phyloP scores from a whole-genome alignment of 2,329 filamentous ascomycete species.

The Scedosporium boydii region DNA sequence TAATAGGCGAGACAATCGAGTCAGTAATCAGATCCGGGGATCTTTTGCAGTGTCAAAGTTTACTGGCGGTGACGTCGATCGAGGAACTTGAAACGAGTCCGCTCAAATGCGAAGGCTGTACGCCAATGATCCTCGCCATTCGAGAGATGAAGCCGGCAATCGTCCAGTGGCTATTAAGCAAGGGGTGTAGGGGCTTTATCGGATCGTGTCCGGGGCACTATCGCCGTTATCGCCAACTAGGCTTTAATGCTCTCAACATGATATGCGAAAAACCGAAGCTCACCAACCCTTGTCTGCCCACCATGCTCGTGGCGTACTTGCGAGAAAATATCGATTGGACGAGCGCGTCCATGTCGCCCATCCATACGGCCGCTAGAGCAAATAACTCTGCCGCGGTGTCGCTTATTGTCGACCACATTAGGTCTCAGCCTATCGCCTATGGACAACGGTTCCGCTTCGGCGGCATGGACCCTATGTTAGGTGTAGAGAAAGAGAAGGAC shows the following conservation, averaged over 20 bases:
- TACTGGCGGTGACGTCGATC: not conserved
- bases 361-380: not conserved
- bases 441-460: constrained; percentile 1
- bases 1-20: constrained; percentile 2
- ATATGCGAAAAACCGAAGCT: not conserved
- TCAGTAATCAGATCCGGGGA: not conserved
- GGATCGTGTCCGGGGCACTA: constrained; percentile 1
- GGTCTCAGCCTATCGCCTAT: not conserved
- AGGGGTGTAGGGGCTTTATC: not conserved
- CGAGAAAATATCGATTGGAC: constrained; percentile 3
- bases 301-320: not conserved
- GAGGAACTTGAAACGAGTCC: constrained; percentile 2
- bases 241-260: constrained; percentile 2
- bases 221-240: not conserved
- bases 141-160: not conserved
- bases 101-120: constrained; percentile 1
- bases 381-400: not conserved
- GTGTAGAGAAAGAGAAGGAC: not conserved
- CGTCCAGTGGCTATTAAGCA: not conserved
- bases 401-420: not conserved
- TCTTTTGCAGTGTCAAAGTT: not conserved
- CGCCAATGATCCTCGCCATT: constrained; percentile 1
- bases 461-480: not conserved
- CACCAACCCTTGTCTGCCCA: not conserved
- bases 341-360: not conserved